Evolutionary conservation across 805 yeast species (phyloP).

Genomic region (Yamadazyma paraphyllophila): DNA sequence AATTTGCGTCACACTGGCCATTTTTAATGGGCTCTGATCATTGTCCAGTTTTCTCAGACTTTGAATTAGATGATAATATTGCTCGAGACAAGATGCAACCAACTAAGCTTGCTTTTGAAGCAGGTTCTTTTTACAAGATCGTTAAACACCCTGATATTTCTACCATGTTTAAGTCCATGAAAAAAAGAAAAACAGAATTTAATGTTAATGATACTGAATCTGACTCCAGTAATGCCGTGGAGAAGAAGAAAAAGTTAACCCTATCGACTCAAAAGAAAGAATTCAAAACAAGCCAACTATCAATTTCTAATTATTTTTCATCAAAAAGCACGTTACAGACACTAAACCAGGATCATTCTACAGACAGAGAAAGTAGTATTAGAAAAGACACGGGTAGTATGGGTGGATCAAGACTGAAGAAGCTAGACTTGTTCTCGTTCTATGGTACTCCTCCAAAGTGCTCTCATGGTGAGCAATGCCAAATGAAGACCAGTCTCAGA

Average conservation of each 20-base stretch:
- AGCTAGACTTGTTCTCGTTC: constrained; percentile 6
- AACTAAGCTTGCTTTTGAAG: constrained; percentile 48
- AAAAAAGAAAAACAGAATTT: constrained; percentile 9
- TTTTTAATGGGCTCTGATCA: constrained; percentile 85
- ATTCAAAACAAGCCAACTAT: constrained; percentile 16
- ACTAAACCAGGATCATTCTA: background rate
- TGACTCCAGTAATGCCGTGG: constrained; percentile 5
- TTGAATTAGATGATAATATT: constrained; percentile 26
- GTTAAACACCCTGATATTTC: constrained; percentile 33
- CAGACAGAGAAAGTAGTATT: no score
- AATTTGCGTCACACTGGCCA: constrained; percentile 60
- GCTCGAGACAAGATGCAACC: background rate
- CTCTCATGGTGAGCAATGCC: constrained; percentile 24
- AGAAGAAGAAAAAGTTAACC: constrained; percentile 3
- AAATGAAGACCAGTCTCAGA: constrained; percentile 26
- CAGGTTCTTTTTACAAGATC: constrained; percentile 46
- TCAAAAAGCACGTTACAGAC: background rate
- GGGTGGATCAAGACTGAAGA: background rate
- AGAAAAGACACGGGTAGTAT: no score
- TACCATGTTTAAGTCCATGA: constrained; percentile 21
- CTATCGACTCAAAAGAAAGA: constrained; percentile 8
- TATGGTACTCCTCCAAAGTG: constrained; percentile 29
- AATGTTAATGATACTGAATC: background rate
- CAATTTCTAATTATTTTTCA: constrained; percentile 25
- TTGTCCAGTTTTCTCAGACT: constrained; percentile 82